Percentiles rank a stretch among this genome's conserved stretches.
Evolutionary conservation across 1,139 yeast genomes (phyloP).

Genomic region (Saccharomycopsis hybrid): DNA sequence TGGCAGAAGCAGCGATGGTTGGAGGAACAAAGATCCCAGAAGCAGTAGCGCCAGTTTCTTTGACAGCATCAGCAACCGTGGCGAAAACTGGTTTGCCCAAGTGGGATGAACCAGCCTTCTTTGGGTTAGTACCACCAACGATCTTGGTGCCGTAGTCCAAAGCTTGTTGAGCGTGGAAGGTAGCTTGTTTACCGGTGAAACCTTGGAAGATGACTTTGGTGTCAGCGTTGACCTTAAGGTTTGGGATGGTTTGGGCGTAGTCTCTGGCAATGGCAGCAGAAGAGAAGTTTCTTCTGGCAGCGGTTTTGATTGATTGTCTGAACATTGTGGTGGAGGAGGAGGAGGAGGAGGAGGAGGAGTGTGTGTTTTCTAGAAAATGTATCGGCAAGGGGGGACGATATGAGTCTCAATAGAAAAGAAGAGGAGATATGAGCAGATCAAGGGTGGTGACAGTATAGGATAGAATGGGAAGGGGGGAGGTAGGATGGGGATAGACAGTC

Average conservation of each 20-base stretch:
- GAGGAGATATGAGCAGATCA: too few species aligned
- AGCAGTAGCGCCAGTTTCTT: constrained; percentile 87
- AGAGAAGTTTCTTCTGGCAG: constrained; percentile 27
- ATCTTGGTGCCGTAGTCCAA: constrained; percentile 86
- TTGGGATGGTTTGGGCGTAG: constrained; percentile 70
- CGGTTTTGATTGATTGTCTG: constrained; percentile 11
- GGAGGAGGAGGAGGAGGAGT: too few species aligned
- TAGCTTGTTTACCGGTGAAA: constrained; percentile 95
- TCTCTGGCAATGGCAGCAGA: constrained; percentile 30
- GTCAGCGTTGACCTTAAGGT: constrained; percentile 75
- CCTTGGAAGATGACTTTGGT: constrained; percentile 98
- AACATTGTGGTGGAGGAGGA: constrained; percentile 12
- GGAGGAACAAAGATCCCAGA: constrained; percentile 98
- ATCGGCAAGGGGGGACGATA: too few species aligned
- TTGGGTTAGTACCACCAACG: constrained; percentile 98
- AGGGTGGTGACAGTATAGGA: too few species aligned
- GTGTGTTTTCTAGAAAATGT: too few species aligned
- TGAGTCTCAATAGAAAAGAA: too few species aligned
- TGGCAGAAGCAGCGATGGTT: constrained; percentile 90
- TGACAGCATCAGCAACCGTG: constrained; percentile 79
- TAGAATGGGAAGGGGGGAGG: too few species aligned
- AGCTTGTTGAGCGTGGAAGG: constrained; percentile 97
- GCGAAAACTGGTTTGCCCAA: constrained; percentile 88
- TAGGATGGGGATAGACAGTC: too few species aligned
- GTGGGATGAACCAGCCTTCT: constrained; percentile 90